A percentile compares a stretch with the other conserved stretches of the same genome.
Conservation (phyloP, 345 rosid genomes). For the Rhodamnia argentea region DNA sequence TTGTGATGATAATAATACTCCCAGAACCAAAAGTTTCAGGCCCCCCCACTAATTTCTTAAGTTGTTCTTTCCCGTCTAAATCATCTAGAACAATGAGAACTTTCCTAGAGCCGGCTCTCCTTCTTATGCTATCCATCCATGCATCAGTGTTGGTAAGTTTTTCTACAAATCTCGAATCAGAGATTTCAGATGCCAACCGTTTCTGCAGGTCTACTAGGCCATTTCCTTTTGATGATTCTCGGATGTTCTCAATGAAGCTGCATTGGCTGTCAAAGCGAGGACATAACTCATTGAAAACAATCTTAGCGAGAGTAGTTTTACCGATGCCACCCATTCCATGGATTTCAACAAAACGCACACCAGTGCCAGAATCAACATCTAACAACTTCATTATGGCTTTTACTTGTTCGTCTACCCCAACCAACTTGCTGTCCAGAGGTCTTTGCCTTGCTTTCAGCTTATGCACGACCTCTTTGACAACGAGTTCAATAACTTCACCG, state of each 20-base stretch:
- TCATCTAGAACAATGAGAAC: background rate
- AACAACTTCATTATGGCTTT: background rate
- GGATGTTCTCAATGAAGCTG: background rate
- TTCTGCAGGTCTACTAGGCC: background rate
- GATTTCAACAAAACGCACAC: background rate
- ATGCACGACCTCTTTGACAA: accelerated
- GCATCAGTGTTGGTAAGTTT: accelerated
- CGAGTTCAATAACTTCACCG: background rate
- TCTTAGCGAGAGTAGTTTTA: background rate
- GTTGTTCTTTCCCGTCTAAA: background rate
- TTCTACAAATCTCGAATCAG: background rate
- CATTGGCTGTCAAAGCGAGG: background rate
- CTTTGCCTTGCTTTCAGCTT: background rate
- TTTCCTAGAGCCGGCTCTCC: background rate
- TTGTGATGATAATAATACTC: background rate
- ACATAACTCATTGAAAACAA: background rate
- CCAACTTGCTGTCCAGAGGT: background rate
- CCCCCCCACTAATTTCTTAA: accelerated
- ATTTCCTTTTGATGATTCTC: background rate
- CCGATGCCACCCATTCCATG: background rate
- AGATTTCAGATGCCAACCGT: background rate
- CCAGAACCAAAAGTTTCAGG: accelerated
- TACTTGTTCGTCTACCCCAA: background rate
- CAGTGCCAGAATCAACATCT: background rate
- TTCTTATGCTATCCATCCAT: accelerated